These are phyloP conservation scores for Tetrapisispora nanseiensis DNA, from an alignment of 805 yeast species.

Conservation along the genomic window DNA sequence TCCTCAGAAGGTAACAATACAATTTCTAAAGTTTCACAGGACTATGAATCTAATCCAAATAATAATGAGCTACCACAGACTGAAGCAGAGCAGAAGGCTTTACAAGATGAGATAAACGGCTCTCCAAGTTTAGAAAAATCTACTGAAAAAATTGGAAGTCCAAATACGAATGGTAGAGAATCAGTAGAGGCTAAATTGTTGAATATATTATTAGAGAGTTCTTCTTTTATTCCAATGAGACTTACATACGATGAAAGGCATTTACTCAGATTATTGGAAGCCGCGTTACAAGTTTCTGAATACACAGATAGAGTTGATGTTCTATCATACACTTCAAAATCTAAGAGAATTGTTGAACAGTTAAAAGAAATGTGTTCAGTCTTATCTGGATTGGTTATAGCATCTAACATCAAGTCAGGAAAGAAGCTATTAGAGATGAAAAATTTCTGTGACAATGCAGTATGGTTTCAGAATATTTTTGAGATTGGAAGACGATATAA, in stretches of 20 bases:
- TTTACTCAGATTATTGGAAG: slow-evolving; percentile 54
- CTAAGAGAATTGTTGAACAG: slow-evolving; percentile 63
- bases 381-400: slow-evolving; percentile 67
- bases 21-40: slow-evolving; percentile 5
- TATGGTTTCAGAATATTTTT: slow-evolving; percentile 61
- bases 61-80: slow-evolving; percentile 15
- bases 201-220: slow-evolving; percentile 34
- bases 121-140: slow-evolving; percentile 7
- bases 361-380: slow-evolving; percentile 70
- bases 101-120: slow-evolving; percentile 11
- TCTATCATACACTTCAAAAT: slow-evolving; percentile 52
- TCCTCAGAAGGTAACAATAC: slow-evolving; percentile 8
- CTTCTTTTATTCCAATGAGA: slow-evolving; percentile 58
- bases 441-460: slow-evolving; percentile 58
- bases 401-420: slow-evolving; percentile 65
- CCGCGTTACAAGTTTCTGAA: slow-evolving; percentile 69
- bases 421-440: slow-evolving; percentile 53
- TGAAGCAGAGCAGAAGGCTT: slow-evolving; percentile 10
- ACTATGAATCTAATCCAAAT: slow-evolving; percentile 9
- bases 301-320: slow-evolving; percentile 75
- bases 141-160: slow-evolving; percentile 8
- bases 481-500: slow-evolving; percentile 76
- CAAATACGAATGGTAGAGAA: slow-evolving; percentile 6
- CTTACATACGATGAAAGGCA: slow-evolving; percentile 61
- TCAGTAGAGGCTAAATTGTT: slow-evolving; percentile 27